Evolutionary conservation across 805 yeast genomes (phyloP), one percentile per base, ranked within the genome.

Genomic region (Tetrapisispora fleetii): DNA sequence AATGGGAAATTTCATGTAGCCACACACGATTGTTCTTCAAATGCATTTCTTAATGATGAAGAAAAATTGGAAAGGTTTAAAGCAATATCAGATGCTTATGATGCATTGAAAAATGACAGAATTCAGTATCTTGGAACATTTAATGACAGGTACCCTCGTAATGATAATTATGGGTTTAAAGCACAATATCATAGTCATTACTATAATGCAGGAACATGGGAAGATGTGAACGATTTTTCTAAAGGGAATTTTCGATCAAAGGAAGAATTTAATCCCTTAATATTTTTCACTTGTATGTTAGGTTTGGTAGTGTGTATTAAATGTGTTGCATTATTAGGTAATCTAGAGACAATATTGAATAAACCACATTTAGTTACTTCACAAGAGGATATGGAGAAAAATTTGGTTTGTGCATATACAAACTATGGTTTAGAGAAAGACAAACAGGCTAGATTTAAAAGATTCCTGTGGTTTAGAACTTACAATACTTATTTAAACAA

Each of bases 131-230:
- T 27, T 30, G 5, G 5, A 14, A 7, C 3, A 27, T 27, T 27
- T 22, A 5, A 39, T n/a, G 21, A n/a, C 18, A 19, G 21, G 21
- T 40, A 28, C 42, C 28, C 28, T 24, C 28, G 8, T 24, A 6
- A 24, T 8, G 28, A 8, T 11, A 6, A 35, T 19, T 21, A 18
- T 2, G 9, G 16, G 47, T 39, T 65, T 68, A 66, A 59, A 52
- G 41, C 64, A 42, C 32, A 58, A 60, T 46, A 49, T 24, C 52
- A 52, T 47, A 59, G 48, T 67, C 68, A 67, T 35, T 80, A 80
- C 60, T 78, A 82, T 79, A 75, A 68, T 44, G 83, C 85, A 0
- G 80, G 80, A 0, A 76, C 76, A 0, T 79, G 85, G 85, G 83
- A 79, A 52, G 85, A 80, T 49, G 74, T 73, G 58, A 75, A 78